Base-by-base conservation (phyloP, 2,329 filamentous ascomycete species). In the Ilyonectria destructans region DNA sequence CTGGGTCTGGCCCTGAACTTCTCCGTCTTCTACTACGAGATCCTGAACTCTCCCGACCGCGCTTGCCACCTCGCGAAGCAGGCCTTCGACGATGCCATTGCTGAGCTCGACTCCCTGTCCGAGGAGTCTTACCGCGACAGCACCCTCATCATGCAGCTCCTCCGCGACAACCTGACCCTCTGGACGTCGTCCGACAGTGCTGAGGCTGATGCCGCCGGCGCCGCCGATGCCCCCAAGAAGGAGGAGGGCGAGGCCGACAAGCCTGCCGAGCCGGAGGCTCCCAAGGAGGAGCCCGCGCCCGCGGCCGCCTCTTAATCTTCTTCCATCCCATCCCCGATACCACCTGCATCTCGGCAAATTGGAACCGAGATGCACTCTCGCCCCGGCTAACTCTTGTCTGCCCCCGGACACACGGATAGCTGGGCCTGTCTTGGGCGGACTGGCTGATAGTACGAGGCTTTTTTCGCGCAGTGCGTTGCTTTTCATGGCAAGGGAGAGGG, bases 21-120 rank as follows among this genome's bases (percentile, higher is more conserved):
- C 91, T 98, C 95, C 74, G 95, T 98, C 80, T 98, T 98, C 90
- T 98, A 98, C 92, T 99, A 99, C 85, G 96, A 99, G 91, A 99
- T 98, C 83, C 89, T 98, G 80, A 99, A 98, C 89, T 95, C 96
- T 48, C 96, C 96, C 73, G 96, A 98, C 84, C 96, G 97, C 87
- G 96, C 96, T 81, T 98, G 96, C 91, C 96, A 98, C 83, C 91
- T 98, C 75, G 96, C 96, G 85, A 98, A 98, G 91, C 96, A 98
- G 89, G 96, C 96, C 58, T 98, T 98, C 81, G 96, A 98, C 82
- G 96, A 98, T 84, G 96, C 96, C 80, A 98, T 98, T 83, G 96
- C 96, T 80, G 95, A 98, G 89, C 93, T 98, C 76, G 95, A 98
- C 84, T 97, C 95, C 77, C 88, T 98, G 77, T 97, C 93, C 83